Evolutionary conservation across 305 asterid genomes (phyloP), one percentile per base, ranked within the genome.

Genomic region (Andrographis paniculata): DNA sequence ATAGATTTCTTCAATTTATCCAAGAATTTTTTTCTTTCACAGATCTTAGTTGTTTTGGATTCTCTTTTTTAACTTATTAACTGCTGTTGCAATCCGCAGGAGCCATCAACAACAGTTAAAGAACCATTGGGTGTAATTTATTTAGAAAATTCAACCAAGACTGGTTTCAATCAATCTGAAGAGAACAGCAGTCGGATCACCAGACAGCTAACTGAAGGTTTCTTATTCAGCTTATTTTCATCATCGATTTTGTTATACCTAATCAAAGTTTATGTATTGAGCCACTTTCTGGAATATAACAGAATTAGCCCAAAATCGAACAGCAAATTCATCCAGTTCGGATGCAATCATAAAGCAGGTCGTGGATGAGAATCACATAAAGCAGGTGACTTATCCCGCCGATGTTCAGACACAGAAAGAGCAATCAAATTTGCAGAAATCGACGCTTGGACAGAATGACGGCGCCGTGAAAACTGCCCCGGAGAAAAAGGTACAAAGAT

Each of bases 131-230:
- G 85, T 14, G 12, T 65, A 13, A 72, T 80, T 38, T 74, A 73
- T 65, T 56, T 72, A 2, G 74, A 73, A 20, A 68, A 63, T 59
- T 60, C 68, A 16, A 55, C 39, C 21, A 55, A 56, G 6, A 44
- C 77, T 47, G 46, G 41, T 50, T 53, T 64, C 6, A 61, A 69
- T 53, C 20, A 14, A 9, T 65, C 77, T 1, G 63, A 62, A 42
- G 48, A 53, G n/a, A 81, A 69, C 50, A 70, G 62, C 53, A 60
- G 62, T 50, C 87, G 71, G 21, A 64, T 68, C 46, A 65, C 75
- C 30, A 71, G 96, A 74, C 94, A 80, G 54, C 87, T 87, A 44
- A 57, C 84, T 50, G 84, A 76, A 80, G 94, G 96, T 83, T 52
- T 20, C 40, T 52, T 33, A 33, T 7, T 13, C 38, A 7, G 24